Base-by-base conservation (phyloP, 768 basidiomycete species). In the Wakefieldia striispora region DNA sequence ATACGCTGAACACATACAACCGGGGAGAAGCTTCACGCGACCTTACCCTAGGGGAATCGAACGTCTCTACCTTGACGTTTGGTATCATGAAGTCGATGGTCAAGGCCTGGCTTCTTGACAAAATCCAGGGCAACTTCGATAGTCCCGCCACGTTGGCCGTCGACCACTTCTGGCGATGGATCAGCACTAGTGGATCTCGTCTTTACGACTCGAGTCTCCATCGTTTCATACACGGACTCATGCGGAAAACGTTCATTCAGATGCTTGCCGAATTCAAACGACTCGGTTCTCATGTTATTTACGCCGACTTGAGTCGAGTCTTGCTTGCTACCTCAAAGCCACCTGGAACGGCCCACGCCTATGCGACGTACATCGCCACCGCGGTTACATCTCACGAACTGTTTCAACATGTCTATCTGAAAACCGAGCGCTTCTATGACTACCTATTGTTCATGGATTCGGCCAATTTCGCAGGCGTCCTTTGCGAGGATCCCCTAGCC, bases 101-200 rank as follows among this genome's bases (percentile, higher is more conserved):
- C 59, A 93, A 91, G 64, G 70, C 77, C 0, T 98, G 97, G 97
- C 81, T 94, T 38, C 75, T 93, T 21, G 92, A 97, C 65, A 86
- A 89, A 60, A 81, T 92, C 44, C 82, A 82, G 55, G 72, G 78
- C 53, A 78, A 84, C 55, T 80, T 79, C 27, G 76, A 80, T 13
- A 80, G 82, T 50, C 83, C 86, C 0, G 84, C 88, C 1, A 76
- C 79, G 2, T 60, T 89, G 3, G 82, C 84, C 3, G 79, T 97
- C 45, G 90, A 95, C 60, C 94, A 98, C 69, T 97, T 98, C 72
- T 97, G 95, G 93, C 78, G 97, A 37, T 99, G 97, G 97, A 80
- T 97, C 56, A 88, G 85, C 65, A 92, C 92, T 2, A 83, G 80
- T 38, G 77, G 84, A 6, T 89, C 94, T 16, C 79, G 85, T 50